These are phyloP conservation scores for Coriolopsis trogii DNA, from an alignment of 1,284 basidiomycete genomes.

Conservation along the genomic window DNA sequence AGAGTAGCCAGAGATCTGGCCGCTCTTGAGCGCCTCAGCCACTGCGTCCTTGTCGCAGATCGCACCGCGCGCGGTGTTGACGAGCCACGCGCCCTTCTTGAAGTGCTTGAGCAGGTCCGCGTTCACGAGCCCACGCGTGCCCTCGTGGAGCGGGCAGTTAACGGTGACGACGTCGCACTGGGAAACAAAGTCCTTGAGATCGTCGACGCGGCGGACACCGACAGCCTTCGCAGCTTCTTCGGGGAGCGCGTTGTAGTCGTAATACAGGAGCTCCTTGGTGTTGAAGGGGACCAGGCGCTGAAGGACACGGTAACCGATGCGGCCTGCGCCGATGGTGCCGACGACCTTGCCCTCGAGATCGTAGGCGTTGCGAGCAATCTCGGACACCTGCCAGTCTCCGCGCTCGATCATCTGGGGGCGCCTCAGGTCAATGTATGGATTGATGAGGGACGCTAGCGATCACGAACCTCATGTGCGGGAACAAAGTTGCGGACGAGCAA, in stretches of 20 bases:
- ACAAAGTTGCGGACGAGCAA: slow-evolving; percentile 88
- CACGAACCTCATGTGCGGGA: slow-evolving; percentile 67
- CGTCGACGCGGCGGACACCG: slow-evolving; percentile 76
- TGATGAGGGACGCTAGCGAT: neutral
- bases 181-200: slow-evolving; percentile 83
- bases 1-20: slow-evolving; percentile 74
- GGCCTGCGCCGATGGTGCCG: slow-evolving; percentile 85
- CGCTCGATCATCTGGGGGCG: slow-evolving; percentile 74
- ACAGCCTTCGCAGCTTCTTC: slow-evolving; percentile 72
- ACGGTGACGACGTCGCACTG: slow-evolving; percentile 86
- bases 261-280: slow-evolving; percentile 92
- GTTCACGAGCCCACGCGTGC: slow-evolving; percentile 82
- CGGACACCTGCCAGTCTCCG: slow-evolving; percentile 86
- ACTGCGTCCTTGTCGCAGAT: slow-evolving; percentile 88
- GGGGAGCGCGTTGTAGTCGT: slow-evolving; percentile 88
- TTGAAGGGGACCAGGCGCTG: slow-evolving; percentile 89
- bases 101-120: slow-evolving; percentile 85
- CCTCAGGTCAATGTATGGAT: neutral
- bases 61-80: slow-evolving; percentile 94
- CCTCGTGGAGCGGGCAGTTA: slow-evolving; percentile 92
- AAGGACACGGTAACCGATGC: slow-evolving; percentile 90
- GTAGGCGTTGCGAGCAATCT: slow-evolving; percentile 80
- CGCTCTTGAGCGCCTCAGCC: slow-evolving; percentile 76
- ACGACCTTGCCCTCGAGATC: slow-evolving; percentile 93
- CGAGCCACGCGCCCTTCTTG: slow-evolving; percentile 91